phyloP scores from a whole-genome alignment of 2,329 filamentous ascomycete species.

The Colletotrichum sp. region DNA sequence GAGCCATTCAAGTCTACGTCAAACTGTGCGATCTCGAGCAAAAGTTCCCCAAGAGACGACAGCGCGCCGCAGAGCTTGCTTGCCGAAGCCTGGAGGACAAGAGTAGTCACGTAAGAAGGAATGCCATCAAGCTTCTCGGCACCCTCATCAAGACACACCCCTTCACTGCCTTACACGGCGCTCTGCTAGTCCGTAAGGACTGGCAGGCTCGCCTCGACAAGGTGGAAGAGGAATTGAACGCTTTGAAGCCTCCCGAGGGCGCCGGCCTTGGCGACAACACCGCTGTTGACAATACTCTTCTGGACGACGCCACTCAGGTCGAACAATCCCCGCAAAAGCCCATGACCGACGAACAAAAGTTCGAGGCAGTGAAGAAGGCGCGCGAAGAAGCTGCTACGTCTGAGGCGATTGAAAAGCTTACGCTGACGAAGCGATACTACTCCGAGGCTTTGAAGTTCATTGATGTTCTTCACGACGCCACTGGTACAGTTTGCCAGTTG shows the following conservation, averaged over 20 bases:
- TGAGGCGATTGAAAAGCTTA: conserved; percentile 86
- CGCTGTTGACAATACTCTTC: conserved; percentile 76
- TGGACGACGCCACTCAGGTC: conserved; percentile 88
- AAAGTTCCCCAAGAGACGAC: conserved; percentile 91
- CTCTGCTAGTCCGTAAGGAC: conserved; percentile 81
- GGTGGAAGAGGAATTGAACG: conserved; percentile 82
- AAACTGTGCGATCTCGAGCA: conserved; percentile 93
- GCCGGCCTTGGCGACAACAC: conserved; percentile 75
- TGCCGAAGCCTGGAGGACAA: conserved; percentile 93
- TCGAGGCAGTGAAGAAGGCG: conserved; percentile 76
- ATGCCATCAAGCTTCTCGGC: conserved; percentile 90
- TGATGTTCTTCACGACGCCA: conserved; percentile 84
- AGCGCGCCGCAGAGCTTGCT: conserved; percentile 86
- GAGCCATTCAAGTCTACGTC: conserved; percentile 91
- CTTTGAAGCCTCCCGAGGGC: conserved; percentile 78
- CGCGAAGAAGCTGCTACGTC: conserved; percentile 88
- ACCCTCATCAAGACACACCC: conserved; percentile 93
- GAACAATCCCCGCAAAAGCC: conserved; percentile 63
- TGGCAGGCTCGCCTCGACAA: conserved; percentile 84
- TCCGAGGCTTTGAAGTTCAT: conserved; percentile 94
- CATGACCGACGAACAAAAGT: conserved; percentile 82
- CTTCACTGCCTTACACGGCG: conserved; percentile 90
- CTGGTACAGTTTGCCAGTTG: conserved; percentile 81
- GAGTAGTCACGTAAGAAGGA: conserved; percentile 94
- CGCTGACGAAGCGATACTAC: conserved; percentile 89